Evolutionary conservation across 805 yeast genomes (phyloP).

Genomic region (Nakazawaea ishiwadae): DNA sequence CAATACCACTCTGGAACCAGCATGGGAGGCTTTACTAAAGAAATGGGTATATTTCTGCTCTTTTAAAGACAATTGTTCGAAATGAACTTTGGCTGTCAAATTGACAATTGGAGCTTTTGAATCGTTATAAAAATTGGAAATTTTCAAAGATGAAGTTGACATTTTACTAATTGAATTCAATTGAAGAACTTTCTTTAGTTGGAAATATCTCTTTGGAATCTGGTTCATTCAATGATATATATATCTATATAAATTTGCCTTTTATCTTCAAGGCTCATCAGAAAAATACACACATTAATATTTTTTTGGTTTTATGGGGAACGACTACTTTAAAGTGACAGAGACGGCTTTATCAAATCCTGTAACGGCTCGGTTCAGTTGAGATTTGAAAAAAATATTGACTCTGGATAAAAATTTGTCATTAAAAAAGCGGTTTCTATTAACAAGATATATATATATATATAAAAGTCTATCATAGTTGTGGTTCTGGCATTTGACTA

Average conservation of each 20-base stretch:
- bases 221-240: neutral
- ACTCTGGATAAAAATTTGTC: too few relatives aligned
- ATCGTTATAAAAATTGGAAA: conserved; percentile 43
- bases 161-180: neutral
- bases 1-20: conserved; percentile 75
- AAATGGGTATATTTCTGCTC: conserved; percentile 78
- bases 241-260: neutral
- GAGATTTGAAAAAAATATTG: too few relatives aligned
- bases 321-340: too few relatives aligned
- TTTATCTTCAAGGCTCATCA: too few relatives aligned
- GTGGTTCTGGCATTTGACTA: too few relatives aligned
- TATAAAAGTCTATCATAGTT: too few relatives aligned
- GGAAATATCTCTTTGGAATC: neutral
- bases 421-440: too few relatives aligned
- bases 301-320: too few relatives aligned
- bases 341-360: too few relatives aligned
- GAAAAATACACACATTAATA: too few relatives aligned
- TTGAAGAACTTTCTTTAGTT: neutral
- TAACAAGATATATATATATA: too few relatives aligned
- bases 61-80: conserved; percentile 53
- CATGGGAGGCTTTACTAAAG: conserved; percentile 77
- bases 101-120: conserved; percentile 65
- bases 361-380: too few relatives aligned
- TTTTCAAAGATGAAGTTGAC: conserved; percentile 6
- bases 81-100: conserved; percentile 63